Conservation (phyloP, 2,329 filamentous ascomycete species). For the Apiospora aurea region DNA sequence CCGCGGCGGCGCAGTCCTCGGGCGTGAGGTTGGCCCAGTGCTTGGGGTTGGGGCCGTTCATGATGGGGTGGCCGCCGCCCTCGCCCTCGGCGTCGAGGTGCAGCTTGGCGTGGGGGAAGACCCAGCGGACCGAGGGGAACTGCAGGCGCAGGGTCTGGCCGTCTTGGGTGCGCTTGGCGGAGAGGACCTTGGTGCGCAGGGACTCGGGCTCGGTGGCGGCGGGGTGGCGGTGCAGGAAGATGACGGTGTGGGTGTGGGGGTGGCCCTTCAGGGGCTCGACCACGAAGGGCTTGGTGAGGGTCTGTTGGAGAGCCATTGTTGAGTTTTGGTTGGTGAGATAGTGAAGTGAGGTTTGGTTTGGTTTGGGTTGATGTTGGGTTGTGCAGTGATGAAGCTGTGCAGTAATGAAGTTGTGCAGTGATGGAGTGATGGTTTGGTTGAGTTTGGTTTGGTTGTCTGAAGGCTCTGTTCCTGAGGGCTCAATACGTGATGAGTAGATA, state of each 20-base stretch:
- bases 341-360: background rate
- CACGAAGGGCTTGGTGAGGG: slow-evolving; percentile 28
- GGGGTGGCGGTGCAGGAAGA: slow-evolving; percentile 33
- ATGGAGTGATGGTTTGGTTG: no score
- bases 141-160: slow-evolving; percentile 29
- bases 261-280: slow-evolving; percentile 28
- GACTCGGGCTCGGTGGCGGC: slow-evolving; percentile 27
- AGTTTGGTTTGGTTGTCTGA: no score
- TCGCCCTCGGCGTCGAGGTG: slow-evolving; percentile 1
- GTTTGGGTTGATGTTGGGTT: background rate
- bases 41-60: background rate
- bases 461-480: no score
- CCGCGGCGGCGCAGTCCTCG: slow-evolving; percentile 26
- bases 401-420: no score
- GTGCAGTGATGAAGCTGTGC: background rate
- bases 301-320: slow-evolving; percentile 28
- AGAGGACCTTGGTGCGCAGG: slow-evolving; percentile 30
- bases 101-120: slow-evolving; percentile 31
- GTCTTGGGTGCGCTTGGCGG: slow-evolving; percentile 29
- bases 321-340: no score
- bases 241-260: slow-evolving; percentile 33
- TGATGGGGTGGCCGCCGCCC: no score
- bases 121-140: slow-evolving; percentile 32
- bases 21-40: slow-evolving; percentile 28
- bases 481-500: no score